These are phyloP conservation scores for Botryotinia globosa DNA, from an alignment of 2,329 filamentous ascomycete species.

Conservation along the genomic window DNA sequence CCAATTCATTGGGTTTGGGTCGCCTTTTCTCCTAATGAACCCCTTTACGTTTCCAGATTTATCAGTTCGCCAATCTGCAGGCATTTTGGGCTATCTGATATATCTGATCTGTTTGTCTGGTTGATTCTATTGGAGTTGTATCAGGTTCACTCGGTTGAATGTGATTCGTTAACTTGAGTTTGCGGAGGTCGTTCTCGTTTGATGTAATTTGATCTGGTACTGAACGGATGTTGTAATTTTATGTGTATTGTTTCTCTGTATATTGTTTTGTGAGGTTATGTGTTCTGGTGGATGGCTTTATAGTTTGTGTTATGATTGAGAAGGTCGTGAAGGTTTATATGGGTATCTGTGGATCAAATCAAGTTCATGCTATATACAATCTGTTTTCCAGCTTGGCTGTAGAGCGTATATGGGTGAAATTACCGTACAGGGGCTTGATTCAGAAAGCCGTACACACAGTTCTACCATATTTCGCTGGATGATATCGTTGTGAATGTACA, in stretches of 20 bases:
- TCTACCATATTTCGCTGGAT: neutral
- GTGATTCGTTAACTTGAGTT: neutral
- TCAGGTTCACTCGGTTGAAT: neutral
- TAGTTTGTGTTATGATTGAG: neutral
- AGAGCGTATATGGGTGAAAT: neutral
- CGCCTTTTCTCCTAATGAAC: conserved; percentile 1
- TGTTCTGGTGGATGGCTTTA: neutral
- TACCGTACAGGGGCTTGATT: neutral
- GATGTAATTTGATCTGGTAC: neutral
- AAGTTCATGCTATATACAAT: neutral
- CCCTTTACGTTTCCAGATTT: neutral
- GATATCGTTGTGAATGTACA: neutral
- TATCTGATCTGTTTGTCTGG: neutral
- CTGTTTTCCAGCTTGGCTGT: neutral
- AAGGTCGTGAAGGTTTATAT: neutral
- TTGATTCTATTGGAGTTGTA: neutral
- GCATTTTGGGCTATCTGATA: neutral
- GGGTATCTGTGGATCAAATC: neutral
- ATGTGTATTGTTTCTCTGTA: neutral
- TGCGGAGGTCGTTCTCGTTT: neutral
- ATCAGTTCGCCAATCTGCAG: neutral
- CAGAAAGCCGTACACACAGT: neutral
- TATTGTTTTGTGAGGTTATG: neutral
- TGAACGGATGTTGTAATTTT: neutral
- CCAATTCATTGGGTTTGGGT: conserved; percentile 4